Evolutionary conservation across 805 yeast species (phyloP).

Genomic region (Zygotorulaspora florentina): DNA sequence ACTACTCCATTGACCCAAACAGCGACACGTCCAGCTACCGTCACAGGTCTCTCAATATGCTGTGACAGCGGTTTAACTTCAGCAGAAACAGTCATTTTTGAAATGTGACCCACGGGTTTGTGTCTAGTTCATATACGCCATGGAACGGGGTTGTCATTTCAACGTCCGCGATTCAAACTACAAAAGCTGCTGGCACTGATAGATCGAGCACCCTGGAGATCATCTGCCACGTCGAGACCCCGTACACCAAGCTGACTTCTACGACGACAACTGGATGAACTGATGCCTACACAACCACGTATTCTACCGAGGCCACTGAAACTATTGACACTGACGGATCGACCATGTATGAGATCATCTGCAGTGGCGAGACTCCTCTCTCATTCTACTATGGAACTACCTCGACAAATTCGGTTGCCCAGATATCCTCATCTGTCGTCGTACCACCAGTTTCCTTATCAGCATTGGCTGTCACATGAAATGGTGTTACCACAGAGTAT

Average conservation of each 20-base stretch:
- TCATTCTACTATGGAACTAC: background rate
- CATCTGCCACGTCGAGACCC: background rate
- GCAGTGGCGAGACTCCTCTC: slow-evolving; percentile 16
- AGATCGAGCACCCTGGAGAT: background rate
- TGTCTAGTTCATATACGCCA: background rate
- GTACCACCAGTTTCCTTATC: too few species aligned
- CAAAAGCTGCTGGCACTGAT: slow-evolving; percentile 4
- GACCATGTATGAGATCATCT: slow-evolving; percentile 12
- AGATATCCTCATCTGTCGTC: too few species aligned
- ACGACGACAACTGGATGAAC: background rate
- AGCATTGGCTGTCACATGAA: too few species aligned
- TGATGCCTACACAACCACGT: background rate
- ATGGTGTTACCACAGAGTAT: too few species aligned
- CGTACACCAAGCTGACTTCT: background rate
- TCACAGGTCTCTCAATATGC: too few species aligned
- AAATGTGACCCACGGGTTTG: too few species aligned
- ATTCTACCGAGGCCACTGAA: background rate
- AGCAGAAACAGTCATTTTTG: slow-evolving; percentile 13
- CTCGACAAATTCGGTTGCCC: too few species aligned
- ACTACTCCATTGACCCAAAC: too few species aligned
- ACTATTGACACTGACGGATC: slow-evolving; percentile 4
- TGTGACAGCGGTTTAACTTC: slow-evolving; percentile 12
- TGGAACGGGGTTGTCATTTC: slow-evolving; percentile 7
- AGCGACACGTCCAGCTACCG: too few species aligned
- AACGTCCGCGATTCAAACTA: slow-evolving; percentile 9